phyloP scores from a whole-genome alignment of 345 rosid species.

The Sisymbrium altissimum region DNA sequence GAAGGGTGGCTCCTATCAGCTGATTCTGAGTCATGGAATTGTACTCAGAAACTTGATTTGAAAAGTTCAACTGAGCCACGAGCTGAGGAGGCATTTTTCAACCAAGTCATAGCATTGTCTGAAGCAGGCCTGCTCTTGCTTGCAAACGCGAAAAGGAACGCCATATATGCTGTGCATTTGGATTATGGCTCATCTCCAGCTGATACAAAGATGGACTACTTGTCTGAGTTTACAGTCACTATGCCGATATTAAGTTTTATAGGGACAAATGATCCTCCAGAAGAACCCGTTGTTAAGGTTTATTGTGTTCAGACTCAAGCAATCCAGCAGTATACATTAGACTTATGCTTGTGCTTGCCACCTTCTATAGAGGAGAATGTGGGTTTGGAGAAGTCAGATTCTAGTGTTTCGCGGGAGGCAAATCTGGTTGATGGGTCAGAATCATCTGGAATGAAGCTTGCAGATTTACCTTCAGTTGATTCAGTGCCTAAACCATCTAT shows the following conservation, averaged over 20 bases:
- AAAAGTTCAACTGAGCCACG: constrained; percentile 62
- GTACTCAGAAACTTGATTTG: constrained; percentile 74
- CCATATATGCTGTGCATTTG: constrained; percentile 74
- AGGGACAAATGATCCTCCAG: constrained; percentile 61
- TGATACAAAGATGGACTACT: constrained; percentile 65
- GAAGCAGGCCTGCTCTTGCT: constrained; percentile 62
- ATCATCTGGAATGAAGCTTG: constrained; percentile 34
- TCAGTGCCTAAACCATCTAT: constrained; percentile 38
- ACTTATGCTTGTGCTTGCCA: constrained; percentile 74
- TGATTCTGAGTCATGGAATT: constrained; percentile 61
- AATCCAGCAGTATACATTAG: constrained; percentile 92
- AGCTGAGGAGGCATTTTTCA: constrained; percentile 66
- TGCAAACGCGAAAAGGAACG: constrained; percentile 88
- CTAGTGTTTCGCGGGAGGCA: constrained; percentile 40
- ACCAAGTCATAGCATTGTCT: constrained; percentile 73
- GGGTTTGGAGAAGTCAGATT: constrained; percentile 53
- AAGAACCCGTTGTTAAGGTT: constrained; percentile 60
- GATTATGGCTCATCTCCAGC: constrained; percentile 79
- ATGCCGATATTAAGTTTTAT: constrained; percentile 95
- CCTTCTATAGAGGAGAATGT: constrained; percentile 55
- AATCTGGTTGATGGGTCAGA: constrained; percentile 44
- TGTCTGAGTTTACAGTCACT: constrained; percentile 78
- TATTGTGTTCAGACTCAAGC: constrained; percentile 93
- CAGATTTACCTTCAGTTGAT: constrained; percentile 39
- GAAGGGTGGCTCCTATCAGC: constrained; percentile 80